phyloP scores from a whole-genome alignment of 495 filamentous ascomycete genomes.

The Aspergillus wentii region DNA sequence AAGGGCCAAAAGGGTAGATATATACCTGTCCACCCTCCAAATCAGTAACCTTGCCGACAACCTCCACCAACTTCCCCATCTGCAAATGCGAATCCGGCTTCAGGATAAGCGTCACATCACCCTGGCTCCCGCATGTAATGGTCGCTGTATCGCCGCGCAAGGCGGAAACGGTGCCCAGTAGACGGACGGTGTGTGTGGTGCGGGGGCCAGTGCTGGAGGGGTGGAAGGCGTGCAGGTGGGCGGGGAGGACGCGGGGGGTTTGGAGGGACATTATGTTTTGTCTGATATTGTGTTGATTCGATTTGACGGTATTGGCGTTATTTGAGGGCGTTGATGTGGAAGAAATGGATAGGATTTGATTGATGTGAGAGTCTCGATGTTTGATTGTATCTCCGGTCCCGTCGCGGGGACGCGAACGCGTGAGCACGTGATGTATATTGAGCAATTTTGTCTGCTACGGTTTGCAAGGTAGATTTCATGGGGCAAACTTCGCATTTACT shows the following conservation, averaged over 20 bases:
- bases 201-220: slow-evolving; percentile 27
- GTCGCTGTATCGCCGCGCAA: slow-evolving; percentile 77
- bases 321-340: no score
- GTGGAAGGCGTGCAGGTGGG: slow-evolving; percentile 63
- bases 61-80: slow-evolving; percentile 74
- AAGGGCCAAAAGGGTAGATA: background rate
- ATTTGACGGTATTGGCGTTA: background rate
- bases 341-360: no score
- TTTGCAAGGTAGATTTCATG: no score
- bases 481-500: no score
- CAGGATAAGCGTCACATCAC: slow-evolving; percentile 65
- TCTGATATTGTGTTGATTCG: background rate
- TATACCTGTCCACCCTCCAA: slow-evolving; percentile 37
- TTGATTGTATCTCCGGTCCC: no score
- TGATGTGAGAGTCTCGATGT: no score
- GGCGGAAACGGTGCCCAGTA: slow-evolving; percentile 79
- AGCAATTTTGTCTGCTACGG: no score
- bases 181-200: slow-evolving; percentile 64
- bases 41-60: slow-evolving; percentile 85
- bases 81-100: slow-evolving; percentile 78
- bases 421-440: slow-evolving; percentile 7
- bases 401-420: slow-evolving; percentile 8
- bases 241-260: slow-evolving; percentile 66
- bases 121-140: slow-evolving; percentile 61
- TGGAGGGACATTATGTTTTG: slow-evolving; percentile 42